Conservation (phyloP, 2,329 filamentous ascomycete species). For the Fusarium globosum region DNA sequence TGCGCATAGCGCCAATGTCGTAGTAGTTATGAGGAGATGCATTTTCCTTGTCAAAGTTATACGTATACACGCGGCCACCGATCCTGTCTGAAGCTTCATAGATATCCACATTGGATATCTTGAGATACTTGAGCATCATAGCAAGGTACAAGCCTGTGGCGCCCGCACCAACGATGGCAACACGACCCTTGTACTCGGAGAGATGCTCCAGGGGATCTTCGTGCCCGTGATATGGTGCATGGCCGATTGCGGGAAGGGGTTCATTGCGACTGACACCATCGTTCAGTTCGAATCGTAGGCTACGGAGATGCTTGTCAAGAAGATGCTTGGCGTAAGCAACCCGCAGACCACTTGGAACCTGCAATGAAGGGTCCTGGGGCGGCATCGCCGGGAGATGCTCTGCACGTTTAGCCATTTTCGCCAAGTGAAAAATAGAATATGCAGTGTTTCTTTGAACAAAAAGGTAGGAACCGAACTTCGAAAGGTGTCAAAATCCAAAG, state of each 20-base stretch:
- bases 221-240: background rate
- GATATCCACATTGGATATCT: conserved; percentile 24
- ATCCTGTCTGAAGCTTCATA: conserved; percentile 23
- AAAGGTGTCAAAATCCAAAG: rapidly evolving
- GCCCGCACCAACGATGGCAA: conserved; percentile 28
- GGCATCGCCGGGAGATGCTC: background rate
- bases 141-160: conserved; percentile 24
- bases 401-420: conserved; percentile 5
- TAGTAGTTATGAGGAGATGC: conserved; percentile 28
- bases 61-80: conserved; percentile 10
- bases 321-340: conserved; percentile 9
- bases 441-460: rapidly evolving
- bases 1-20: conserved; percentile 32
- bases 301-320: background rate
- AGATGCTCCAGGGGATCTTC: background rate
- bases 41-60: background rate
- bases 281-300: background rate
- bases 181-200: conserved; percentile 1
- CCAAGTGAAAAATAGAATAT: rapidly evolving
- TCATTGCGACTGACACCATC: background rate
- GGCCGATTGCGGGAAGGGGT: background rate
- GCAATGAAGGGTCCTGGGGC: background rate
- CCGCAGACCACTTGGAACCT: background rate
- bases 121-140: conserved; percentile 29
- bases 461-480: rapidly evolving